Conservation (phyloP, 148 eudicot species). For the Dysphania ambrosioides region DNA sequence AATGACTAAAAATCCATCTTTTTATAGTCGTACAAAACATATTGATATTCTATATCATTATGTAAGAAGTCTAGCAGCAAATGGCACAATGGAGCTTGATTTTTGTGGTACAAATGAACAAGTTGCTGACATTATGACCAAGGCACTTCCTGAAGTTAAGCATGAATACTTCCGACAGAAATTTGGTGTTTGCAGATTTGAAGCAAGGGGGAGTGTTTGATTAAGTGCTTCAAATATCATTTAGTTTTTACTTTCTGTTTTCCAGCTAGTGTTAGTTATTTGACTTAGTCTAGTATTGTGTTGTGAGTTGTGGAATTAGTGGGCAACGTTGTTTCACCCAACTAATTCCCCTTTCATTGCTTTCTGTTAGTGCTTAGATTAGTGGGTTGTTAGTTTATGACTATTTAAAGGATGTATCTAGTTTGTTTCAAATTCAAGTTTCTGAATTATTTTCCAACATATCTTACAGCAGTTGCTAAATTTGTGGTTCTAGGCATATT, state of each 20-base stretch:
- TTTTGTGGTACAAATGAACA: slow-evolving; percentile 8
- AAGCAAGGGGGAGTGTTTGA: not conserved
- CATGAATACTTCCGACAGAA: not conserved
- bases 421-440: too few relatives aligned
- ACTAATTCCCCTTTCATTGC: too few relatives aligned
- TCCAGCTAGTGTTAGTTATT: too few relatives aligned
- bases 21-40: slow-evolving; percentile 19
- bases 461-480: not conserved
- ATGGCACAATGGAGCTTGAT: not conserved
- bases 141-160: not conserved
- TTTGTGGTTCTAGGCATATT: not conserved
- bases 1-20: slow-evolving; percentile 20
- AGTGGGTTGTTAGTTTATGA: too few relatives aligned
- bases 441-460: too few relatives aligned
- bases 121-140: not conserved
- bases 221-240: too few relatives aligned
- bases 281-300: too few relatives aligned
- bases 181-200: not conserved
- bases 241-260: too few relatives aligned
- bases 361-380: too few relatives aligned
- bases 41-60: not conserved
- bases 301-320: too few relatives aligned
- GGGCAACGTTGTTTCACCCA: too few relatives aligned
- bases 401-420: too few relatives aligned
- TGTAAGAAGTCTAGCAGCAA: not conserved